Base-by-base conservation (phyloP, 1,284 basidiomycete species). In the Ceraceosorus bombacis region DNA sequence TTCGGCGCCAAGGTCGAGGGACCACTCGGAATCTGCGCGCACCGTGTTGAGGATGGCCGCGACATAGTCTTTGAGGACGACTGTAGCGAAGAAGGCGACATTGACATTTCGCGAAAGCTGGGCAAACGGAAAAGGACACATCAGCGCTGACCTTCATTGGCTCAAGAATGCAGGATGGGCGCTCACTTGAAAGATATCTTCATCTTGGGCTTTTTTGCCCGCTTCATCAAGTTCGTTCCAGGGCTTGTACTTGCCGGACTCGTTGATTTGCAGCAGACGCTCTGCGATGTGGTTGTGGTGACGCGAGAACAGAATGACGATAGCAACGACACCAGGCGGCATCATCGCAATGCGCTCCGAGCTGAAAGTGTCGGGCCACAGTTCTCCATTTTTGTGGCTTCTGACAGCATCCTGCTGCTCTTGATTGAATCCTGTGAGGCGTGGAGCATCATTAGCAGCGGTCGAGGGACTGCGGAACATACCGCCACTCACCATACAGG, bases 231-330 rank as follows among this genome's bases (percentile, higher is more conserved):
- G 48, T 12, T n/a, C 41, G 13, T 51, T 53, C 27, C 54, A 70
- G 6, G 63, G 62, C 4, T 63, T 43, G 27, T 64, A 64, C 36
- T 50, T 58, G 27, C 55, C 60, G 7, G 49, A 51, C 54, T 72
- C 70, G 56, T 72, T 71, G 49, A 71, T 84, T 56, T 82, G 79
- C 36, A 86, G 72, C 43, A 91, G 81, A 68, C 83, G 85, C 60
- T 86, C 80, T 0, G 86, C 87, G 61, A 89, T 83, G 72, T 83
- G 88, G 72, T 93, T 93, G 78, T 93, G 90, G 62, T 69, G 68
- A 50, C 74, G 70, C 67, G 80, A 83, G 64, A 90, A 81, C 5
- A 90, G 78, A 36, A 89, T 81, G 2, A 87, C 80, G 50, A 89
- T 80, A 0, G 86, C 86, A 62, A 85, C 83, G 6, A 81, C 82